Conservation (phyloP, 129 eudicot species). For the Centaurea solstitialis region DNA sequence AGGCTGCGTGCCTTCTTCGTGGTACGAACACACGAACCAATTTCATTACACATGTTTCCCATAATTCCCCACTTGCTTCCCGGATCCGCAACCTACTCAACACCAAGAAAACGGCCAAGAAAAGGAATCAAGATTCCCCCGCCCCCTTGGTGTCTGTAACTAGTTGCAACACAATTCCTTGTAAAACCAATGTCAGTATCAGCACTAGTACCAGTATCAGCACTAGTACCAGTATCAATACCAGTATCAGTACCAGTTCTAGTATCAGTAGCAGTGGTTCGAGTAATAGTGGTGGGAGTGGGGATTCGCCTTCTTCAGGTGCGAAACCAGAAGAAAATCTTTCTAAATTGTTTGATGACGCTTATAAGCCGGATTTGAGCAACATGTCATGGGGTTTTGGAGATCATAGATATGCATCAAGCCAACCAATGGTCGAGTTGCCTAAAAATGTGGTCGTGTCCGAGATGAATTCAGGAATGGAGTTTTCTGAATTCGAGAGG, state of each 20-base stretch:
- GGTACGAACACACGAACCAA: slow-evolving; percentile 78
- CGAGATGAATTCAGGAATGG: slow-evolving; percentile 29
- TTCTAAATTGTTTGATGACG: slow-evolving; percentile 58
- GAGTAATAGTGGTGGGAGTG: slow-evolving; percentile 27
- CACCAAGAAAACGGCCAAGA: slow-evolving; percentile 53
- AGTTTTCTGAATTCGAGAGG: slow-evolving; percentile 60
- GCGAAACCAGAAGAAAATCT: slow-evolving; percentile 29
- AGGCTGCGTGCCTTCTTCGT: slow-evolving; percentile 82
- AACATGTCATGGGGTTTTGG: slow-evolving; percentile 38
- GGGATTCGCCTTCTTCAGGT: slow-evolving; percentile 21
- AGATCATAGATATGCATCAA: slow-evolving; percentile 34
- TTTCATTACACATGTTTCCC: slow-evolving; percentile 61
- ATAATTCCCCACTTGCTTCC: slow-evolving; percentile 70
- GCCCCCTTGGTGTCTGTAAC: not conserved
- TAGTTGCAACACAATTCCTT: not conserved
- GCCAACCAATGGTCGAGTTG: slow-evolving; percentile 46
- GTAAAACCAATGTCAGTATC: slow-evolving; percentile 12
- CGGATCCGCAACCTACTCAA: slow-evolving; percentile 68
- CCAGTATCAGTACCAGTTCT: not conserved
- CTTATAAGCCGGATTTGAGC: slow-evolving; percentile 70
- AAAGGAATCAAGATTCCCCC: slow-evolving; percentile 13
- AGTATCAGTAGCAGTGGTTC: slow-evolving; percentile 13
- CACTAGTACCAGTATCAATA: slow-evolving; percentile 6
- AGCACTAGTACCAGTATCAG: slow-evolving; percentile 17
- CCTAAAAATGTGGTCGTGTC: slow-evolving; percentile 26